Percentiles rank a stretch among this genome's conserved stretches.
These are phyloP conservation scores for Adansonia grandidieri DNA, from an alignment of 441 rosid species.

Conservation along the genomic window DNA sequence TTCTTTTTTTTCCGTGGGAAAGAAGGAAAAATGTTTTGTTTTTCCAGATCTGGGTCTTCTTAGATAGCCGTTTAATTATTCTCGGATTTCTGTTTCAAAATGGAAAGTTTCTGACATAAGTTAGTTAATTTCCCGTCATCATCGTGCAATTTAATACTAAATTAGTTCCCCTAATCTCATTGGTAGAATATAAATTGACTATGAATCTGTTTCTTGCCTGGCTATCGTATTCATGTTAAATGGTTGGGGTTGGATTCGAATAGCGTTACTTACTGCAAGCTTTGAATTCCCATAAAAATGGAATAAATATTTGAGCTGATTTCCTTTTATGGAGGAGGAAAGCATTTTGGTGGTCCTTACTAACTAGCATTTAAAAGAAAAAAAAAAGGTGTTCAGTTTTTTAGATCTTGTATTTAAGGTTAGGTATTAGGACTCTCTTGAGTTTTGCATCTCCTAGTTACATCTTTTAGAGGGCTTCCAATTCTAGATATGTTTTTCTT, in stretches of 20 bases:
- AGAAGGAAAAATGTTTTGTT: background rate
- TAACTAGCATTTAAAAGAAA: background rate
- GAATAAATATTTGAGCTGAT: background rate
- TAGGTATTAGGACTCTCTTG: background rate
- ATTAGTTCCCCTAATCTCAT: background rate
- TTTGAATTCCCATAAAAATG: background rate
- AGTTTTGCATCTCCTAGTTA: background rate
- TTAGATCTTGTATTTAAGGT: background rate
- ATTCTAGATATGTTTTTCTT: background rate
- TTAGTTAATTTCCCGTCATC: background rate
- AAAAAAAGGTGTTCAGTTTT: background rate
- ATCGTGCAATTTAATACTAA: background rate
- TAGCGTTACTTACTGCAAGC: background rate
- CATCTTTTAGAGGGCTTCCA: background rate
- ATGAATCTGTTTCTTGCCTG: background rate
- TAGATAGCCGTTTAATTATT: background rate
- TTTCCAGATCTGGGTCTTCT: conserved; percentile 11
- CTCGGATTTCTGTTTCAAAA: background rate
- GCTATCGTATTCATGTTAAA: conserved; percentile 2
- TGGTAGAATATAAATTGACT: background rate
- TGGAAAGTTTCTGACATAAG: background rate
- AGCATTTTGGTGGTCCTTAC: background rate
- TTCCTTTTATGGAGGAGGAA: background rate
- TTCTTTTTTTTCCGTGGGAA: background rate
- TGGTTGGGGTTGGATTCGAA: background rate